Base-by-base conservation (phyloP, 1,139 yeast species). In the Starmera stellimalicola region DNA sequence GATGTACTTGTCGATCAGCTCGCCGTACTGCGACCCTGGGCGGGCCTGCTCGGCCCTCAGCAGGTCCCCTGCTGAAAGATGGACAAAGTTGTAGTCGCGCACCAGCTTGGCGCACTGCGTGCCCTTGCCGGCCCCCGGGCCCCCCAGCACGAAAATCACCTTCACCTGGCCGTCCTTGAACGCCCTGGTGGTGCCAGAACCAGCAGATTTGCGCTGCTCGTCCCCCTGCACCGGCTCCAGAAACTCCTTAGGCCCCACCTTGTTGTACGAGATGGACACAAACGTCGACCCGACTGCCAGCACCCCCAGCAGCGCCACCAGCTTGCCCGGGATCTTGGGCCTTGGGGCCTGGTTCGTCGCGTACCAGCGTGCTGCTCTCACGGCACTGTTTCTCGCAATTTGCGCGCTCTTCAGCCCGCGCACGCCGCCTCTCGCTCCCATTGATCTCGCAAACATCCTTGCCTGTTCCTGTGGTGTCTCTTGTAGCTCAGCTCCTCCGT, bases 41-140 rank as follows among this genome's bases (percentile, higher is more conserved):
- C 96, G 77, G 22, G 65, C 63, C 58, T 91, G 96, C 57, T 91
- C 98, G 9, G 87, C 95, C 50, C 98, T 73, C 45, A 91, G 68
- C 50, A 91, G 70, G 56, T 91, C 98, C 31, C 98, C 98, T 14
- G 98, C 98, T 24, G 94, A 78, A 34, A 91, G 64, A 55, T 91
- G 98, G 26, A 82, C 77, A 55, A 88, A 91, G 11, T 81, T 78
- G 53, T 73, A 81, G 49, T 87, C 84, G 16, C 68, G 61, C 29
- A 91, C 96, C 38, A 91, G 68, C 50, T 73, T 81, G 28, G 78
- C 82, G 63, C 96, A 85, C 60, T 91, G 98, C 2, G 98, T 91
- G 37, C 98, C 98, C 55, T 91, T 91, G 27, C 98, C 98, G 14
- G 95, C 80, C 12, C 98, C 96, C 26, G 72, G 72, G 6, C 73